Base-by-base conservation (phyloP, 106 monocot species). In the Chionographis japonica region DNA sequence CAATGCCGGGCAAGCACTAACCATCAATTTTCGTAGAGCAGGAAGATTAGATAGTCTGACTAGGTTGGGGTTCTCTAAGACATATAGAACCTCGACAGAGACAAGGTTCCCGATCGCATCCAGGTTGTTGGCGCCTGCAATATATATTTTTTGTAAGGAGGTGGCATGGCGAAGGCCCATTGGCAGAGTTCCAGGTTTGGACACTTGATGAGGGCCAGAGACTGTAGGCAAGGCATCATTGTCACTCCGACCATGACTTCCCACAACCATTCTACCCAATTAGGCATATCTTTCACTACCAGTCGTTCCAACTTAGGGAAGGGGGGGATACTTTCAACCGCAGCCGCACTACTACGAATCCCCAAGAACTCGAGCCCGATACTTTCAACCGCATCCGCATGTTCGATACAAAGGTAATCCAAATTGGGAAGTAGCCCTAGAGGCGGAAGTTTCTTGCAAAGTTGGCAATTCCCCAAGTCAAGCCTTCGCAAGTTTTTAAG, bases 141-240 rank as follows among this genome's bases (percentile, higher is more conserved):
- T 42, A 12, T 4, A 2, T 43, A 69, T 6, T 13, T 20, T 3
- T 11, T 3, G 41, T 17, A 69, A 57, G 5, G 16, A 2, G 5
- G 40, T 69, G 58, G 55, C 57, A 42, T 55, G 40, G 10, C 14
- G 6, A 17, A 56, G 56, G 41, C 27, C 19, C 10, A 4, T 4
- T 4, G 55, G 67, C 27, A 81, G 50, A 49, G 54, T 54, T 40
- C 50, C 16, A 49, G 70, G 56, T 50, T 61, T 54, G 4, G 76
- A 66, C 19, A 60, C 40, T 43, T 62, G 19, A 17, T 43, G 8
- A 81, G 17, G 52, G 46, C 35, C 3, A 81, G 65, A 52, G 57
- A 54, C 49, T 49, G 52, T 4, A 81, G 71, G 43, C 50, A 15
- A 20, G 37, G 35, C 27, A 27, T 27, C 27, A 27, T 27, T 27